Evolutionary conservation across 257 asterid species (phyloP).

Genomic region (Nicotiana attenuata): DNA sequence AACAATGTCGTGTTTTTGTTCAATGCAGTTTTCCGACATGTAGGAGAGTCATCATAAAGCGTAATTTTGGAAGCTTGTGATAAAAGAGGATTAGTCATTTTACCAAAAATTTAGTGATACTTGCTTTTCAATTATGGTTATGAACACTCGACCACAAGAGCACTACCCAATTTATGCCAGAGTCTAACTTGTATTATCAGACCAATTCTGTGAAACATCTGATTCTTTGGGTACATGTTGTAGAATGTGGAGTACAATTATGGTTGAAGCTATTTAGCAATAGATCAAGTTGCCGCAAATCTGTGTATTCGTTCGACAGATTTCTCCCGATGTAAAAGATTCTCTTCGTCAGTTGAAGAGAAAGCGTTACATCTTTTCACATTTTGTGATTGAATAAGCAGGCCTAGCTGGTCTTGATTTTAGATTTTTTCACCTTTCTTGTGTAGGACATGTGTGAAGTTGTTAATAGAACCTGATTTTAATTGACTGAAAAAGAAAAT

Average conservation of each 20-base stretch:
- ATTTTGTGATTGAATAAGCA: constrained; percentile 5
- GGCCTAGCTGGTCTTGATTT: constrained; percentile 14
- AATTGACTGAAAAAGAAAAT: constrained; percentile 16
- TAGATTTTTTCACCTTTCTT: constrained; percentile 28
- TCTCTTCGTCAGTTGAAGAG: background rate
- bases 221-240: background rate
- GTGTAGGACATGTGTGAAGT: constrained; percentile 23
- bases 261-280: background rate
- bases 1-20: background rate
- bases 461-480: constrained; percentile 5
- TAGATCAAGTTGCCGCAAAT: background rate
- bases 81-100: background rate
- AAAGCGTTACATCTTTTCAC: constrained; percentile 18
- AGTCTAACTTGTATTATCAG: background rate
- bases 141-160: background rate
- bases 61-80: background rate
- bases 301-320: background rate
- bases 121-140: background rate
- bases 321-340: background rate
- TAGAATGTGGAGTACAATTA: background rate
- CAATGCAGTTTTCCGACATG: background rate
- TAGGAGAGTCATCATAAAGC: background rate
- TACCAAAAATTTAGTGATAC: background rate
- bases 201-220: background rate
- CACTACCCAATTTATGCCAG: background rate